Conservation (phyloP, 2,329 filamentous ascomycete species). For the Talaromyces sp. region DNA sequence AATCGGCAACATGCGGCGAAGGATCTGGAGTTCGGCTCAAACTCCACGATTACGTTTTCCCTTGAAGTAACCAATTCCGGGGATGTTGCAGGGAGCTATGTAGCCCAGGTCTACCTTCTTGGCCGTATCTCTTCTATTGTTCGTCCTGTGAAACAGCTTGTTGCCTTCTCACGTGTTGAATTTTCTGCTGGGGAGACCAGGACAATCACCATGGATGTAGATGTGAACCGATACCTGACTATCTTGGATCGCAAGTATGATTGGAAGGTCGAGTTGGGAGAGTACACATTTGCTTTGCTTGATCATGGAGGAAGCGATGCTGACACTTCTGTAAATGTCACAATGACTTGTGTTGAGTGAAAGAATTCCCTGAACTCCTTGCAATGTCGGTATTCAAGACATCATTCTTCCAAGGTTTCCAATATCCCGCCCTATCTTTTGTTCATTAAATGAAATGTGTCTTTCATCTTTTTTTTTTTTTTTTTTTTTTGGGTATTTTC, state of each 20-base stretch:
- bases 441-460: too few relatives aligned
- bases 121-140: conserved; percentile 44
- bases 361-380: too few relatives aligned
- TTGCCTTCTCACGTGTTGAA: conserved; percentile 47
- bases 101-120: conserved; percentile 40
- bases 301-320: conserved; percentile 43
- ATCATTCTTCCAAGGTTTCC: too few relatives aligned
- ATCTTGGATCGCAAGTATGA: conserved; percentile 47
- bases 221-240: conserved; percentile 43
- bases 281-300: conserved; percentile 47
- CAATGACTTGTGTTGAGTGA: conserved; percentile 37
- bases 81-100: conserved; percentile 38
- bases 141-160: conserved; percentile 48
- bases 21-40: conserved; percentile 28
- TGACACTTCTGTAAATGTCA: conserved; percentile 38
- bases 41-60: conserved; percentile 39
- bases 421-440: too few relatives aligned
- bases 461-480: too few relatives aligned
- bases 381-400: too few relatives aligned
- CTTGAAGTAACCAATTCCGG: conserved; percentile 41
- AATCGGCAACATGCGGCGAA: not conserved
- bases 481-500: too few relatives aligned
- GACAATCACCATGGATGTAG: conserved; percentile 21
- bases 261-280: conserved; percentile 50
- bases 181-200: conserved; percentile 37